Base-by-base conservation (phyloP, 805 yeast genomes). In the Cyberlindnera maritima region DNA sequence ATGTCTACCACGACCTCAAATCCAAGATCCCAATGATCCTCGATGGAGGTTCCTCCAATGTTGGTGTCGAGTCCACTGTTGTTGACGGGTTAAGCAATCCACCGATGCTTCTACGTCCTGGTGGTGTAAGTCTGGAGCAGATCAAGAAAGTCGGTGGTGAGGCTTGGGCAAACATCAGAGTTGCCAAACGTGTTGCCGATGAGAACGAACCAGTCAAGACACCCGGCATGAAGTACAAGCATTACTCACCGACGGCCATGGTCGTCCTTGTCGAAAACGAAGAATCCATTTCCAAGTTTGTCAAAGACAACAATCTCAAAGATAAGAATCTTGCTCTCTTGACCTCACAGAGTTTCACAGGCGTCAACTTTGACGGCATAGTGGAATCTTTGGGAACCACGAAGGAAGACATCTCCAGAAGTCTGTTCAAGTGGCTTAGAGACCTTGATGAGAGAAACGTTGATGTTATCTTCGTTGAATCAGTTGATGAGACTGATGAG, bases 161-260 rank as follows among this genome's bases (percentile, higher is more conserved):
- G 2, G 59, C 46, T 12, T 91, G 97, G 97, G 57, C 64, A 7
- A 64, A 80, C 41, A 77, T 88, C 2, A 65, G 78, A 6, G 67
- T 86, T 5, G 90, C 87, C 9, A 84, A 80, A 54, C 77, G 75
- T 53, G 79, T 80, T 2, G 88, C 88, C 5, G 70, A 62, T 6
- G 65, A 66, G 1, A 86, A 82, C 17, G 97, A 88, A 53, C 75
- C 82, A 1, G 95, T 86, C 0, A 77, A 86, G 56, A 94, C 99
- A 0, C 99, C 99, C 0, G 99, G 99, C 0, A 94, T 94, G 99
- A 94, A 94, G 62, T 94, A 94, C 63, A 82, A 87, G 56, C 99
- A 94, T 64, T 94, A 94, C 64, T 87, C 97, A 0, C 99, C 99
- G 3, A 76, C 76, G 2, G 96, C 97, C 0, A 80, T 77, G 48